Evolutionary conservation across 1,284 basidiomycete species (phyloP).

Genomic region (Marasmius sp.): DNA sequence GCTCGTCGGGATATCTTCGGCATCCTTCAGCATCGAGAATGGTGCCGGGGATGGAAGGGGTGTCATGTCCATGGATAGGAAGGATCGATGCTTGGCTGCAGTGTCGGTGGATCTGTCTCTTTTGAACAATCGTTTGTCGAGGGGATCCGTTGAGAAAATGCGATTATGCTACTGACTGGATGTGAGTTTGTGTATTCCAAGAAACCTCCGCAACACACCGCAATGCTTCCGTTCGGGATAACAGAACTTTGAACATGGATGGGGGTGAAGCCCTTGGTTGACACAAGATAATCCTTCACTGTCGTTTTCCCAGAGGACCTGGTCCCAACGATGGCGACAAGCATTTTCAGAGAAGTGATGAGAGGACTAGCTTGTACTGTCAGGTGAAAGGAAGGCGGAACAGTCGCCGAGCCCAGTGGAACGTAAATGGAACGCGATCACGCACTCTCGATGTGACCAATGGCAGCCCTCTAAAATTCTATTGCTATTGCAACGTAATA

Average conservation of each 20-base stretch:
- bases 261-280: conserved; percentile 48
- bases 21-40: background rate
- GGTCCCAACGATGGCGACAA: conserved; percentile 84
- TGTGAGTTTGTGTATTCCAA: conserved; percentile 9
- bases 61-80: conserved; percentile 22
- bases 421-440: background rate
- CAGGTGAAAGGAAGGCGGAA: background rate
- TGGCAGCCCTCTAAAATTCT: background rate
- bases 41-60: conserved; percentile 13
- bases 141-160: background rate
- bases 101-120: conserved; percentile 13
- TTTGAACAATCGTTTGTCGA: background rate
- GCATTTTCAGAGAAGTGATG: background rate
- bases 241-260: conserved; percentile 32
- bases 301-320: conserved; percentile 80
- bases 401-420: background rate
- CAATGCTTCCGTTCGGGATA: conserved; percentile 15
- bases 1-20: background rate
- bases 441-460: background rate
- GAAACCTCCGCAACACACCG: conserved; percentile 2
- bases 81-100: conserved; percentile 23
- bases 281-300: conserved; percentile 72
- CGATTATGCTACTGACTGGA: background rate
- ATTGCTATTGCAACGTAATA: background rate
- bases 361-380: background rate